A percentile compares a stretch with the other conserved stretches of the same genome.
These are phyloP conservation scores for Tylopilus rubrobrunneus DNA, from an alignment of 768 basidiomycete species.

Conservation along the genomic window DNA sequence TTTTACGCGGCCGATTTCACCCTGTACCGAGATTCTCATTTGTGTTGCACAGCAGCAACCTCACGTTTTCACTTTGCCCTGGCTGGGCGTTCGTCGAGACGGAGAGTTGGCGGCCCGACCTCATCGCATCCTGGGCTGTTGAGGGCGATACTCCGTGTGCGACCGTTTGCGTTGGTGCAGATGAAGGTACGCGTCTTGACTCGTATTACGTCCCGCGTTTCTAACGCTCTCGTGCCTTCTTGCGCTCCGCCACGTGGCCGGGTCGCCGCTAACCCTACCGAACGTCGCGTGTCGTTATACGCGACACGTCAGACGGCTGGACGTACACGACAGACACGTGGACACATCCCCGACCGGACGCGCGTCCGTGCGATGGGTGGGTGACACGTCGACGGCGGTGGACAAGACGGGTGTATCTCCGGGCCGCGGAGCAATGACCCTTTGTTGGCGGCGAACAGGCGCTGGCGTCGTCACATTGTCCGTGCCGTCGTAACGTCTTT, in stretches of 20 bases:
- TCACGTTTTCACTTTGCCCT: conserved; percentile 72
- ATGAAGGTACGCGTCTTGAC: conserved; percentile 18
- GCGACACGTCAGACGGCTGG: conserved; percentile 51
- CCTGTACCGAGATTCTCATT: neutral
- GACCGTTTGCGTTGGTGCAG: conserved; percentile 19
- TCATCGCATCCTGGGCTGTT: conserved; percentile 52
- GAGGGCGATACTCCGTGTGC: neutral
- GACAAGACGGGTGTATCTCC: conserved; percentile 57
- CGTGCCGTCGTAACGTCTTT: neutral
- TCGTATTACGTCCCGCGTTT: neutral
- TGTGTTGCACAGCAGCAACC: conserved; percentile 58
- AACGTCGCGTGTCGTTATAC: neutral
- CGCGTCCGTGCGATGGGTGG: conserved; percentile 42
- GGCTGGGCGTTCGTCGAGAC: conserved; percentile 74
- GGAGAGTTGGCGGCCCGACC: conserved; percentile 74
- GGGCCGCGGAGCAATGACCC: neutral
- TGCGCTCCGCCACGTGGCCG: neutral
- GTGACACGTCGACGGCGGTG: conserved; percentile 68
- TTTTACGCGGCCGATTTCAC: neutral
- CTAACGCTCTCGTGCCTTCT: neutral
- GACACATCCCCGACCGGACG: conserved; percentile 45
- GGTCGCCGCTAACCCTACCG: neutral
- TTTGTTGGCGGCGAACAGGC: neutral
- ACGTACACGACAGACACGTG: conserved; percentile 78
- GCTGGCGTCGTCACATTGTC: neutral